phyloP scores from a whole-genome alignment of 768 basidiomycete species.

The Russula brevipes region DNA sequence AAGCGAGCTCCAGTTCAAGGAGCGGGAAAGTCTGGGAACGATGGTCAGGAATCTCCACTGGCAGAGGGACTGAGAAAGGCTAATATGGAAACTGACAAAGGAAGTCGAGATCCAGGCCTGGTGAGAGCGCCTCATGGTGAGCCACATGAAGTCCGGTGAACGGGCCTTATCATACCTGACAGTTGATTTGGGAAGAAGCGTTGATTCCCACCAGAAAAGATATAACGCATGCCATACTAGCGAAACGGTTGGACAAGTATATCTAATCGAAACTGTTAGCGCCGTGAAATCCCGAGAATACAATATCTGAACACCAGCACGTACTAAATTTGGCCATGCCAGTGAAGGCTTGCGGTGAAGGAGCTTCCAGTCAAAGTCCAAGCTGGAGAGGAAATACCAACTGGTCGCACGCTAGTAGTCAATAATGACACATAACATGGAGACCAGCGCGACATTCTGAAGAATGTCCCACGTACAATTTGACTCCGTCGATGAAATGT shows the following conservation, averaged over 20 bases:
- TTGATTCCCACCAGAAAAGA: conserved; percentile 9
- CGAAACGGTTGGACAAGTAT: conserved; percentile 10
- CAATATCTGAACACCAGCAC: background rate
- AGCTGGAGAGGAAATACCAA: conserved; percentile 8
- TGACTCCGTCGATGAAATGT: conserved; percentile 15
- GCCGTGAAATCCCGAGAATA: background rate
- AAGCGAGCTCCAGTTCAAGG: conserved; percentile 7
- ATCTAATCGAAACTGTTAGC: background rate
- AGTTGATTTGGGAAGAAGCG: background rate
- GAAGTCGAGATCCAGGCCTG: conserved; percentile 11
- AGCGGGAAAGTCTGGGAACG: conserved; percentile 5
- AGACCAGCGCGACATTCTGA: background rate
- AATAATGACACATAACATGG: no score
- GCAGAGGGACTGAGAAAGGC: background rate
- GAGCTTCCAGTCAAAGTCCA: conserved; percentile 18
- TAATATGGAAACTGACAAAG: conserved; percentile 1
- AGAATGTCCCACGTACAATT: conserved; percentile 2
- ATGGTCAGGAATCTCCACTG: background rate
- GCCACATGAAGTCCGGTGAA: background rate
- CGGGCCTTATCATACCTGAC: conserved; percentile 2
- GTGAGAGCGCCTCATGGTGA: background rate
- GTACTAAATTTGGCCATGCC: conserved; percentile 2
- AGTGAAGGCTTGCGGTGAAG: background rate
- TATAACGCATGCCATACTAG: conserved; percentile 11
- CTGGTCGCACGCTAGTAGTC: background rate